phyloP scores from a whole-genome alignment of 2,329 filamentous ascomycete species.

The Thyridium curvatum region DNA sequence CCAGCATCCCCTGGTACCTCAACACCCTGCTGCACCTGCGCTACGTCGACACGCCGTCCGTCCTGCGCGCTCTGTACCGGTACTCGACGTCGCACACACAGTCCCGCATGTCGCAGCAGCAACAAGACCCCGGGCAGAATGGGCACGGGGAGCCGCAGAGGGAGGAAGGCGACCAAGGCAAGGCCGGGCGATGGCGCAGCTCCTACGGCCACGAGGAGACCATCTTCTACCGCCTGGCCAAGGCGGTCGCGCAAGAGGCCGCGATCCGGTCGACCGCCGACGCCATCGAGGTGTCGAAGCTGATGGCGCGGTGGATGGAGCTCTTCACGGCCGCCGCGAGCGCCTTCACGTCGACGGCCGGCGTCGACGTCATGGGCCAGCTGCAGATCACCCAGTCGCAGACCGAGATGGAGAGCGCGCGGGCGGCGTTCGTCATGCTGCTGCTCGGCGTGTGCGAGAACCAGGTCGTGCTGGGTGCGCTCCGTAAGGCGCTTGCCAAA shows the following conservation, averaged over 20 bases:
- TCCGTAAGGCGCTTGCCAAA: conserved; percentile 47
- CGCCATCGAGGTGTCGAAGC: conserved; percentile 41
- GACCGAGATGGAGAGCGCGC: conserved; percentile 54
- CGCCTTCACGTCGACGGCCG: conserved; percentile 30
- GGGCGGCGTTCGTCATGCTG: conserved; percentile 58
- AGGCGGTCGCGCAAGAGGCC: conserved; percentile 61
- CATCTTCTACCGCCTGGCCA: conserved; percentile 88
- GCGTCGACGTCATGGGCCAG: conserved; percentile 40
- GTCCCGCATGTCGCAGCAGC: conserved; percentile 8
- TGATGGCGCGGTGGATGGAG: conserved; percentile 53
- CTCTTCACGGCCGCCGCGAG: conserved; percentile 46
- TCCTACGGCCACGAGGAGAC: conserved; percentile 73
- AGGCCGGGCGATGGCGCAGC: conserved; percentile 39
- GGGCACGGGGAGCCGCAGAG: conserved; percentile 6
- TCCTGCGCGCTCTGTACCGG: conserved; percentile 49
- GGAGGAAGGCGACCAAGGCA: conserved; percentile 3
- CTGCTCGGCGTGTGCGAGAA: conserved; percentile 58
- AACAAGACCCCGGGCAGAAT: not conserved
- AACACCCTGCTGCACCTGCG: conserved; percentile 45
- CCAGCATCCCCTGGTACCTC: conserved; percentile 53
- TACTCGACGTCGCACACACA: conserved; percentile 47
- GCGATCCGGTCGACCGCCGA: conserved; percentile 39
- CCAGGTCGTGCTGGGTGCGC: conserved; percentile 41
- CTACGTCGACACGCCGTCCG: conserved; percentile 46
- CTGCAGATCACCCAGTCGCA: conserved; percentile 34